A percentile compares a stretch with the other conserved stretches of the same genome.
phyloP scores from a whole-genome alignment of 192 early-diverging fungal species.

The Neocallimastix lanati region DNA sequence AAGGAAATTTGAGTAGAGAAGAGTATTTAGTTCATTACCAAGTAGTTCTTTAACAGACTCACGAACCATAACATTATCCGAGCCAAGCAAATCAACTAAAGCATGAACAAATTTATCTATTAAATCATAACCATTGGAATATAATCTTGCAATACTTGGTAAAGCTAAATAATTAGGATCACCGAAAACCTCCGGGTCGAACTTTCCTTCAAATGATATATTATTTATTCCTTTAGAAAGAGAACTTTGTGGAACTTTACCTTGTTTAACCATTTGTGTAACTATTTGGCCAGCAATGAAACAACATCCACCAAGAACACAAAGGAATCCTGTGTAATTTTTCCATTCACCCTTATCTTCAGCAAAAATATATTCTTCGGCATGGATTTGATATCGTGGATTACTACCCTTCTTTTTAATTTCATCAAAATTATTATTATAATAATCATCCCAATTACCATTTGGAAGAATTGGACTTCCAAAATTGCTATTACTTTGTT shows the following conservation, averaged over 20 bases:
- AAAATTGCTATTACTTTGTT: conserved; percentile 7
- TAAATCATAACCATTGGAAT: conserved; percentile 17
- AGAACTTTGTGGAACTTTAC: not conserved
- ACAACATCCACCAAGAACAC: conserved; percentile 58
- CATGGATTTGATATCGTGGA: conserved; percentile 12
- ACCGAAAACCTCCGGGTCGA: not conserved
- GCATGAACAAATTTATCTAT: conserved; percentile 46
- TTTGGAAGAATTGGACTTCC: not conserved
- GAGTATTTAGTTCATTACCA: conserved; percentile 48
- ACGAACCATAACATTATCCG: conserved; percentile 53
- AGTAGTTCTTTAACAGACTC: conserved; percentile 63
- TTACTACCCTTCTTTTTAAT: conserved; percentile 8
- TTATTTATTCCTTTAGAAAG: conserved; percentile 3
- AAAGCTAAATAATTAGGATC: not conserved
- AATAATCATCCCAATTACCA: conserved; percentile 1
- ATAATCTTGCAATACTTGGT: conserved; percentile 5
- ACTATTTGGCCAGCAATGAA: conserved; percentile 8
- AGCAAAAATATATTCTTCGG: conserved; percentile 3
- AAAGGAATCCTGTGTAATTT: conserved; percentile 68
- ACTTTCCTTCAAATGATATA: conserved; percentile 5
- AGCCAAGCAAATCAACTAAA: conserved; percentile 49
- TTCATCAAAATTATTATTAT: conserved; percentile 7
- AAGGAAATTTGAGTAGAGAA: conserved; percentile 43
- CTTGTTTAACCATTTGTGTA: not conserved
- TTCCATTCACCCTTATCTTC: conserved; percentile 47